Evolutionary conservation across 495 filamentous ascomycete genomes (phyloP), one percentile per base, ranked within the genome.

Genomic region (Penicillium cataractarum): DNA sequence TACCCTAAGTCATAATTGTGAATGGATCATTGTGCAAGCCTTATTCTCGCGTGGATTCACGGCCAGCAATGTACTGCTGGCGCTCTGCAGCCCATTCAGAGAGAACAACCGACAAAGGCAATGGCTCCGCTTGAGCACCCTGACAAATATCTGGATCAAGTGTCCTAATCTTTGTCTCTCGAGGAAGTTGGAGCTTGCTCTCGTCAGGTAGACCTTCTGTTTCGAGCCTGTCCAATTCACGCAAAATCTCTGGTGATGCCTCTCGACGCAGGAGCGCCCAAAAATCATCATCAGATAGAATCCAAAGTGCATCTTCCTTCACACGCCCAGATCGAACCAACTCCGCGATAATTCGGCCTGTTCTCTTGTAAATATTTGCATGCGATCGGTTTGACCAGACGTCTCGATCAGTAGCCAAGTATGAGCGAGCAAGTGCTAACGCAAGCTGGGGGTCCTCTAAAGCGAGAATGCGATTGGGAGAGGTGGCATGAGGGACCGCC

Each of bases 301-400:
- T 44, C 77, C 76, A 80, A 12, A 80, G 52, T 54, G 58, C 64
- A 53, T 70, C 61, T 29, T 78, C 77, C 3, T 65, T 46, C 22
- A 80, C 57, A 44, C 29, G 53, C 6, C 67, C 69, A 10, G 46
- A 50, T 6, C 56, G 27, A 0, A 75, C 66, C 27, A 74, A 32
- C 26, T 75, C 69, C 2, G 72, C 57, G 24, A 79, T 79, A 27
- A 79, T 60, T 39, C 67, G 64, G 31, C 72, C 78, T 13, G 72
- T 74, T 39, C 71, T 54, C 24, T 60, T 58, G 57, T 71, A 78
- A 53, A 79, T 67, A 27, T 76, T 62, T 33, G 68, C 60, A 48
- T 78, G 71, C 9, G 71, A 67, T 17, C 65, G 67, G 52, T 70
- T 76, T 8, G 69, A 76, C 76, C 76, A 80, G 33, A 79, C 71